Evolutionary conservation across 768 basidiomycete species (phyloP).

Genomic region (Amanita rubescens): DNA sequence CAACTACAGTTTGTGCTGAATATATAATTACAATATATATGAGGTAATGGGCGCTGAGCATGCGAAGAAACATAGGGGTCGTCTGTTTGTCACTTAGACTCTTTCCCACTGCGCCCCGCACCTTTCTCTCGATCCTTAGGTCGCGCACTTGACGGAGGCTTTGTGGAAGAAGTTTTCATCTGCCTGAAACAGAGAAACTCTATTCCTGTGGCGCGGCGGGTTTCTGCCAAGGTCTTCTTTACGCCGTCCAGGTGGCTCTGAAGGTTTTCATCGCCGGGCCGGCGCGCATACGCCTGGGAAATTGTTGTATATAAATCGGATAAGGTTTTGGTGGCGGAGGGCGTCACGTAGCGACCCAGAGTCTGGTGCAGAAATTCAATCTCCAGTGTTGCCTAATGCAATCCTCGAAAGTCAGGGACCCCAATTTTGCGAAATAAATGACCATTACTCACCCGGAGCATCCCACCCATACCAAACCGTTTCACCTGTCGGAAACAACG

Average conservation of each 20-base stretch:
- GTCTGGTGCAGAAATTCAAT: conserved; percentile 99
- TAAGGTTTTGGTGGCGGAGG: conserved; percentile 72
- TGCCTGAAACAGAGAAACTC: conserved; percentile 93
- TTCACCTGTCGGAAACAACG: conserved; percentile 83
- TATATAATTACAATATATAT: background rate
- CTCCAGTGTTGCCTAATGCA: conserved; percentile 88
- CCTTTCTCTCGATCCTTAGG: conserved; percentile 14
- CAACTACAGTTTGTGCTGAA: background rate
- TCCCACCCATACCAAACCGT: conserved; percentile 95
- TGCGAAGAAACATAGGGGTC: background rate
- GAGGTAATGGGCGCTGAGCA: background rate
- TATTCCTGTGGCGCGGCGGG: conserved; percentile 84
- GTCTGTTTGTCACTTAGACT: conserved; percentile 9
- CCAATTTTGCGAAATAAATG: background rate
- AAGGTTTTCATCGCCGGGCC: conserved; percentile 79
- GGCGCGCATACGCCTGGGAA: conserved; percentile 83
- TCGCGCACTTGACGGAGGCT: conserved; percentile 10
- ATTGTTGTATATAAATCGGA: conserved; percentile 93
- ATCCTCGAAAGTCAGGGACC: background rate
- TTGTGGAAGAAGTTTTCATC: conserved; percentile 40
- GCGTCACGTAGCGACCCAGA: conserved; percentile 79
- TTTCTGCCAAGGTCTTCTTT: conserved; percentile 84
- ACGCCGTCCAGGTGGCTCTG: conserved; percentile 86
- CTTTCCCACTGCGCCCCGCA: conserved; percentile 13
- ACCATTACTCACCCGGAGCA: conserved; percentile 71